Percentiles rank a stretch among this genome's conserved stretches.
These are phyloP conservation scores for Guadua angustifolia DNA, from an alignment of 176 grass and related monocot species.

Conservation along the genomic window DNA sequence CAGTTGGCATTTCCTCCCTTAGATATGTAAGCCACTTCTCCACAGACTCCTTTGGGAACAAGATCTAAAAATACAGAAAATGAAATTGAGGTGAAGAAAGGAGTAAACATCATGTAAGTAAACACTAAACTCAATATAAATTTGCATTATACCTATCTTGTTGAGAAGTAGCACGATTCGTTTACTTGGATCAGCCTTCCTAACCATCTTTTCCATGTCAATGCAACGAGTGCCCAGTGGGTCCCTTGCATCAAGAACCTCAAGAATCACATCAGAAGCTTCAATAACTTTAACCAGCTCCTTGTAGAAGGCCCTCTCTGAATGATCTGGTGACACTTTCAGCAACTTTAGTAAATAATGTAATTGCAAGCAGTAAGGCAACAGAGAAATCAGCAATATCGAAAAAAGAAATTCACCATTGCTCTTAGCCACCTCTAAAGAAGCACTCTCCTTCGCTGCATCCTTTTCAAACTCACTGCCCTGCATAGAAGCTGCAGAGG, in stretches of 20 bases:
- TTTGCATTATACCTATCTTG: slow-evolving; percentile 70
- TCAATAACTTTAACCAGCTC: slow-evolving; percentile 96
- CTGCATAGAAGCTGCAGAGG: slow-evolving; percentile 48
- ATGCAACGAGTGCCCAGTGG: slow-evolving; percentile 73
- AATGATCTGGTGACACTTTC: slow-evolving; percentile 64
- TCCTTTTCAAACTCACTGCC: slow-evolving; percentile 54
- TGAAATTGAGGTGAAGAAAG: not conserved
- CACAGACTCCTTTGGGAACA: slow-evolving; percentile 71
- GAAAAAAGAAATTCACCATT: slow-evolving; percentile 61
- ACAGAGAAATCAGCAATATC: not conserved
- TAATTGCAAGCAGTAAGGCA: not conserved
- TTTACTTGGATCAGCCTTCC: slow-evolving; percentile 74
- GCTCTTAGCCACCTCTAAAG: slow-evolving; percentile 50
- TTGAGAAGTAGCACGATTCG: slow-evolving; percentile 88
- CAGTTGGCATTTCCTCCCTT: slow-evolving; percentile 82
- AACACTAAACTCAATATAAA: slow-evolving; percentile 26
- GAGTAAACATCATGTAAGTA: not conserved
- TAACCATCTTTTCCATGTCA: slow-evolving; percentile 91
- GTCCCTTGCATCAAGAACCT: slow-evolving; percentile 93
- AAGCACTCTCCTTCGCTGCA: slow-evolving; percentile 40
- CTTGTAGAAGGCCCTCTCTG: slow-evolving; percentile 94
- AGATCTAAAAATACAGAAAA: slow-evolving; percentile 59
- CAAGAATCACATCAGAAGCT: slow-evolving; percentile 84
- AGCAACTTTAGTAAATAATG: not conserved
- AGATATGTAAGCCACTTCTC: slow-evolving; percentile 93